phyloP scores from a whole-genome alignment of 2,329 filamentous ascomycete species.

The Pseudonectria buxi region DNA sequence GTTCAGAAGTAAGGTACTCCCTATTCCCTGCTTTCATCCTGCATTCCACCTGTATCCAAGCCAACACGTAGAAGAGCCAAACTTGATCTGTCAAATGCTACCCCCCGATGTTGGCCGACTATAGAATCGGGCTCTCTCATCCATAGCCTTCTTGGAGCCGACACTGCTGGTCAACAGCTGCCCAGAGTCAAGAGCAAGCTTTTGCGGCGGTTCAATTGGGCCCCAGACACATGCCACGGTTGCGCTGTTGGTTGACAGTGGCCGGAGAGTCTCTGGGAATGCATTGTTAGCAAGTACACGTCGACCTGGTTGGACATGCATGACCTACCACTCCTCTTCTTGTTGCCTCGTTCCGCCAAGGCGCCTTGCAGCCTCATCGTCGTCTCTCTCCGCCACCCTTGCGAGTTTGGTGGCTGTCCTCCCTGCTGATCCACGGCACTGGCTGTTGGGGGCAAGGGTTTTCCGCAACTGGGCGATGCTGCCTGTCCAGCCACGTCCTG shows the following conservation, averaged over 20 bases:
- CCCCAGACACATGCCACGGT: slow-evolving; percentile 22
- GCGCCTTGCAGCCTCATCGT: neutral
- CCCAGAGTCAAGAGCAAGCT: slow-evolving; percentile 19
- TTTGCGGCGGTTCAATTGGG: slow-evolving; percentile 22
- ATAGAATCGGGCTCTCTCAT: no score
- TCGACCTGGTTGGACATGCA: no score
- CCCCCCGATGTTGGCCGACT: no score
- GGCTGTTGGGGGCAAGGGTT: neutral
- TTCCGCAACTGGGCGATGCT: neutral
- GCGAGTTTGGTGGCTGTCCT: neutral
- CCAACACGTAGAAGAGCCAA: no score
- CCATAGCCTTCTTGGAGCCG: no score
- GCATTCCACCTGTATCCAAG: no score
- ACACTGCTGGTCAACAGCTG: neutral
- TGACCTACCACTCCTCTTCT: slow-evolving; percentile 1
- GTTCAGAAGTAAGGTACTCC: no score
- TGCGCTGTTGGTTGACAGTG: slow-evolving; percentile 1
- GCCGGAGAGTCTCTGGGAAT: slow-evolving; percentile 2
- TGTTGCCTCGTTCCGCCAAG: neutral
- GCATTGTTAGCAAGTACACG: neutral
- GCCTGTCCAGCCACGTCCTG: slow-evolving; percentile 1
- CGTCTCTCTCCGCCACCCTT: slow-evolving; percentile 4
- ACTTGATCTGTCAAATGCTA: no score
- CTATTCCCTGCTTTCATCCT: no score
- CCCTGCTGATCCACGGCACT: neutral